Evolutionary conservation across 495 filamentous ascomycete species (phyloP).

Genomic region (Penicillium turbatum): DNA sequence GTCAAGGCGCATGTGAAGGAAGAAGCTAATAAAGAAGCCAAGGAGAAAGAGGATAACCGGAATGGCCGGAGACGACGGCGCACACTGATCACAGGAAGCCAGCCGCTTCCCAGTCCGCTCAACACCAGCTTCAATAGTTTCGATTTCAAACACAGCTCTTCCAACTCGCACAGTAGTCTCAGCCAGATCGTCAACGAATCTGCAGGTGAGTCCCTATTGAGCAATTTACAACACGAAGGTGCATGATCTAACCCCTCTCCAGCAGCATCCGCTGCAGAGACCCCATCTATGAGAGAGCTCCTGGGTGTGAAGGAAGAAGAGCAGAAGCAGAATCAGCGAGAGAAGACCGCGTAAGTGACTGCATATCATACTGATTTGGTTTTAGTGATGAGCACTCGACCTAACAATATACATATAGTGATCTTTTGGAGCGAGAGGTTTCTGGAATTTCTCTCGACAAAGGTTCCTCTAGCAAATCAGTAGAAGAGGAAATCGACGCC

Average conservation of each 20-base stretch:
- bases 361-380: neutral
- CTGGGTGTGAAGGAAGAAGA: conserved; percentile 63
- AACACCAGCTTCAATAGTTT: conserved; percentile 82
- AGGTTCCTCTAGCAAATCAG: conserved; percentile 39
- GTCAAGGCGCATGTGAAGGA: conserved; percentile 93
- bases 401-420: conserved; percentile 47
- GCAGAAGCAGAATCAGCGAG: conserved; percentile 73
- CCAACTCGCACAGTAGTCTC: conserved; percentile 74
- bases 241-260: neutral
- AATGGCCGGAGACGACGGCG: conserved; percentile 90
- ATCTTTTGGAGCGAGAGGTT: conserved; percentile 85
- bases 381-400: neutral
- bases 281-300: conserved; percentile 55
- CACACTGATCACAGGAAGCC: conserved; percentile 94
- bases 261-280: conserved; percentile 18
- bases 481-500: conserved; percentile 47
- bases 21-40: conserved; percentile 62
- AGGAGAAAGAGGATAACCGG: conserved; percentile 89
- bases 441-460: conserved; percentile 94
- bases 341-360: conserved; percentile 83
- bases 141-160: conserved; percentile 65
- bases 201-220: conserved; percentile 49
- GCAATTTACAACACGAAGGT: neutral
- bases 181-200: conserved; percentile 75
- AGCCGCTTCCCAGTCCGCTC: conserved; percentile 91